phyloP scores from a whole-genome alignment of 768 basidiomycete genomes.

The Ramaria sp. region DNA sequence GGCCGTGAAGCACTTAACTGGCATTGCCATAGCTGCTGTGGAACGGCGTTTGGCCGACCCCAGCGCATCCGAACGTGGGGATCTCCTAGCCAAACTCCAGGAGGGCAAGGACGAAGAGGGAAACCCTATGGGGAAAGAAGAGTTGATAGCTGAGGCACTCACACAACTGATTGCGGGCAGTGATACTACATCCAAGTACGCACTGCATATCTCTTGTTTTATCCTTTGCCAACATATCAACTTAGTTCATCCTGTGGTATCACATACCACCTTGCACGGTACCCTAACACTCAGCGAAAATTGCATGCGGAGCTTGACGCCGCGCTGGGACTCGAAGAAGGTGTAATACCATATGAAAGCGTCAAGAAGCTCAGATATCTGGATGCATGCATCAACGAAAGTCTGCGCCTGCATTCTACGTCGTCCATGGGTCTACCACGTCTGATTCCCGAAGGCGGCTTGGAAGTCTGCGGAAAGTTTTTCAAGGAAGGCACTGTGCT shows the following conservation, averaged over 20 bases:
- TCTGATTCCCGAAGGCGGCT: constrained; percentile 61
- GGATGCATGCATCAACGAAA: constrained; percentile 83
- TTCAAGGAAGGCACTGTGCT: constrained; percentile 72
- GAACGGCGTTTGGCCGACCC: constrained; percentile 58
- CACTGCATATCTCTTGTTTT: not conserved
- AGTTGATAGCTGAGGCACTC: constrained; percentile 81
- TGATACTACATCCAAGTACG: constrained; percentile 89
- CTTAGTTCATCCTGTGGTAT: constrained; percentile 82
- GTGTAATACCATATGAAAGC: constrained; percentile 50
- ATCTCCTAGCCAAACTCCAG: constrained; percentile 75
- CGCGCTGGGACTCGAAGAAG: constrained; percentile 43
- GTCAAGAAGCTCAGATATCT: constrained; percentile 72
- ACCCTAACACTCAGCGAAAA: constrained; percentile 53
- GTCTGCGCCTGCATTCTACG: constrained; percentile 75
- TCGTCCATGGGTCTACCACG: constrained; percentile 78
- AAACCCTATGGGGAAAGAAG: constrained; percentile 63
- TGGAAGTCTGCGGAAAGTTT: constrained; percentile 40
- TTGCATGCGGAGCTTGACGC: constrained; percentile 69
- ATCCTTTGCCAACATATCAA: not conserved
- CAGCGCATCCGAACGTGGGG: constrained; percentile 53
- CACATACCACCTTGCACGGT: constrained; percentile 67
- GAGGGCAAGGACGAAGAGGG: constrained; percentile 68
- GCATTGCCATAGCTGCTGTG: constrained; percentile 73
- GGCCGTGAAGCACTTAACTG: constrained; percentile 64
- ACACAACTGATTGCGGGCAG: constrained; percentile 84